Conservation (phyloP, 257 asterid species). For the Solanum sitiens region DNA sequence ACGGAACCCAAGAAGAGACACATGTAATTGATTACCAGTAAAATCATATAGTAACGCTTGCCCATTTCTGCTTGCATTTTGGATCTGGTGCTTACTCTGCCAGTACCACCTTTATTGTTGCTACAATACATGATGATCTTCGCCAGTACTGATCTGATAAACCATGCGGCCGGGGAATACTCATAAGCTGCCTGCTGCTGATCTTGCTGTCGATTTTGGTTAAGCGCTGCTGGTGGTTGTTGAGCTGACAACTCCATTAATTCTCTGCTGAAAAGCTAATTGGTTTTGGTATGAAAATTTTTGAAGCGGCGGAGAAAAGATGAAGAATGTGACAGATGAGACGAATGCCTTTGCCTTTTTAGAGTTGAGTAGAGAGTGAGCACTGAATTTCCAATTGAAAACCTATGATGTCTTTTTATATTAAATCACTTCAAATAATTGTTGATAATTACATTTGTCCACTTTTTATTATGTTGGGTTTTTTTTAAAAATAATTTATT, state of each 20-base stretch:
- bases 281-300: neutral
- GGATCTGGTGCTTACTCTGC: neutral
- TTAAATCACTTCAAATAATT: neutral
- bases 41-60: conserved; percentile 17
- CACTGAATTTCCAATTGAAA: neutral
- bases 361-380: neutral
- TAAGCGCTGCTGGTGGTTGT: neutral
- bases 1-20: conserved; percentile 46
- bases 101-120: neutral
- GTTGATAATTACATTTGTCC: neutral
- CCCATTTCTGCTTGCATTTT: neutral
- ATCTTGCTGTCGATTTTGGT: neutral
- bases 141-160: neutral
- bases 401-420: neutral
- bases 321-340: neutral
- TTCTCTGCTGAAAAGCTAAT: neutral
- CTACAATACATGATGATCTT: neutral
- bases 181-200: neutral
- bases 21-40: conserved; percentile 30
- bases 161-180: neutral
- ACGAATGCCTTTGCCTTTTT: neutral
- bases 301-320: conserved; percentile 1
- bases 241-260: neutral
- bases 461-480: too few relatives aligned
- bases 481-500: too few relatives aligned